These are phyloP conservation scores for Periconia sp. DNA, from an alignment of 2,329 filamentous ascomycete species.

Conservation along the genomic window DNA sequence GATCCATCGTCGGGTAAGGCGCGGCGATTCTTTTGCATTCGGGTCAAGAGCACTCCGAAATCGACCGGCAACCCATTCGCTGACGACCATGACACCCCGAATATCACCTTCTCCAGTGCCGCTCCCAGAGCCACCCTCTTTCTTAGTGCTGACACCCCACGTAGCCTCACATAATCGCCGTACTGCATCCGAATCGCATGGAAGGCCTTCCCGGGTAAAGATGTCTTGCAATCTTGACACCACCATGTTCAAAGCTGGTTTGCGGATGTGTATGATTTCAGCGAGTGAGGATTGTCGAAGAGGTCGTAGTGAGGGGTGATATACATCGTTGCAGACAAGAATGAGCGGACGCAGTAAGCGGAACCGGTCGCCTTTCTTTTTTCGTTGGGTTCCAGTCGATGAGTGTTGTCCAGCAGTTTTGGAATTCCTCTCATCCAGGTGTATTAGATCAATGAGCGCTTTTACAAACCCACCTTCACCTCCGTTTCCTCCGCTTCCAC, in stretches of 20 bases:
- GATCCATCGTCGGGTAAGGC: conserved; percentile 74
- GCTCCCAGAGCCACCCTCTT: conserved; percentile 61
- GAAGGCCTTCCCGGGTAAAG: conserved; percentile 86
- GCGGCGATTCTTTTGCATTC: conserved; percentile 42
- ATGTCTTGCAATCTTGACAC: conserved; percentile 78
- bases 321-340: conserved; percentile 96
- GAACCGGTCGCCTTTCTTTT: conserved; percentile 83
- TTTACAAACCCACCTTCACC: conserved; percentile 94
- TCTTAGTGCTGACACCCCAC: conserved; percentile 76
- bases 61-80: conserved; percentile 80
- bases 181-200: conserved; percentile 85
- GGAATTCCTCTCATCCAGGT: conserved; percentile 81
- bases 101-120: conserved; percentile 73
- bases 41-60: conserved; percentile 53
- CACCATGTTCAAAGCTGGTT: conserved; percentile 83
- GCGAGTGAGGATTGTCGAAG: conserved; percentile 82
- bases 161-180: conserved; percentile 80
- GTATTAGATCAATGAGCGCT: conserved; percentile 86
- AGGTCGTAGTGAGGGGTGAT: conserved; percentile 83
- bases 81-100: conserved; percentile 80
- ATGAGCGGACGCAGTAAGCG: conserved; percentile 84
- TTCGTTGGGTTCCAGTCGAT: conserved; percentile 49
- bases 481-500: conserved; percentile 70
- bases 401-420: conserved; percentile 39
- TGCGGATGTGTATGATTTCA: conserved; percentile 89